Base-by-base conservation (phyloP, 2,329 filamentous ascomycete species). In the Westerdykella aurantiaca region DNA sequence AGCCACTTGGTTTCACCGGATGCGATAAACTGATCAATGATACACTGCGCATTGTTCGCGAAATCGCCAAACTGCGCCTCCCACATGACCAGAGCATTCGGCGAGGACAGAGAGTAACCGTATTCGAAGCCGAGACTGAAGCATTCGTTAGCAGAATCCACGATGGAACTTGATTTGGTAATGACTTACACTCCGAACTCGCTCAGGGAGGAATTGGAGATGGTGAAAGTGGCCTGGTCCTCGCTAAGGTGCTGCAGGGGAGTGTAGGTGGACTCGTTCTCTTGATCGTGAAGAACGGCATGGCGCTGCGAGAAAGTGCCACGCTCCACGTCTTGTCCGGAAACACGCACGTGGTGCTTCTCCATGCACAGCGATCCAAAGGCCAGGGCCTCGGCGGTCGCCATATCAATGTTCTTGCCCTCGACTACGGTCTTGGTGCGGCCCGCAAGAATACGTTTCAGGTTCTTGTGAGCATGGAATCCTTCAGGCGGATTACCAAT, bases 21-120 rank as follows among this genome's bases (percentile, higher is more conserved):
- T 40, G 93, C 91, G 59, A 98, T 85, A 73, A 98, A 98, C 72
- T 98, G 93, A 69, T 98, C 93, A 64, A 98, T 94, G 71, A 98
- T 94, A 69, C 89, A 95, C 73, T 98, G 93, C 35, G 93, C 91
- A 64, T 96, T 98, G 80, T 98, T 98, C 78, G 93, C 93, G 63
- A 98, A 98, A 72, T 98, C 93, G 77, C 93, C 93, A 63, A 98
- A 98, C 72, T 98, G 93, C 31, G 93, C 93, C 74, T 98, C 93
- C 93, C 93, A 98, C 83, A 98, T 95, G 58, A 98, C 91, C 21
- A 98, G 81, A 31, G 93, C 91, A 66, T 96, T 95, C 45, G 93
- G 93, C 23, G 93, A 97, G 22, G 90, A 95, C 48, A 98, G 75
- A 3, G 93, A 98, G 77, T 98, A 98, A 48, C 93, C 93, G 63